Evolutionary conservation across 2,329 filamentous ascomycete species (phyloP).

Genomic region (Trichoderma cornu-damae): DNA sequence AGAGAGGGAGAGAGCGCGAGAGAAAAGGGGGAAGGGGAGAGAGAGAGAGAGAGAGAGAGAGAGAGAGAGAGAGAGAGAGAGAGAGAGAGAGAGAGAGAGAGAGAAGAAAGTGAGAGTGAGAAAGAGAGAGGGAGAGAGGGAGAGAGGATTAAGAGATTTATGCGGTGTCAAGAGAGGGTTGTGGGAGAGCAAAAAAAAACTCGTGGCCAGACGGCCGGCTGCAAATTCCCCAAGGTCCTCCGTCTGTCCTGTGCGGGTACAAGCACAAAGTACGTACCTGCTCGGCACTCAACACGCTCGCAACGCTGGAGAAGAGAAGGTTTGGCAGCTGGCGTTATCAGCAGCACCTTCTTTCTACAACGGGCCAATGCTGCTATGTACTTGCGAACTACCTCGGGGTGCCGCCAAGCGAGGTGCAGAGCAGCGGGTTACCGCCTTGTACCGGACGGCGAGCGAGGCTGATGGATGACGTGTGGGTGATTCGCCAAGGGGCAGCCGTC

Average conservation of each 20-base stretch:
- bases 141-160: constrained; percentile 1
- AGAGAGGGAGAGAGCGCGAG: too few species aligned
- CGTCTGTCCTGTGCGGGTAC: constrained; percentile 13
- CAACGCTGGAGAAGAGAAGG: not conserved
- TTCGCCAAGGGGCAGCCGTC: not conserved
- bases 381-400: not conserved
- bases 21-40: not conserved
- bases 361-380: not conserved
- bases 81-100: too few species aligned
- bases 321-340: constrained; percentile 14
- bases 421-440: constrained; percentile 3
- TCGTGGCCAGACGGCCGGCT: constrained; percentile 3
- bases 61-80: too few species aligned
- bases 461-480: constrained; percentile 13
- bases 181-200: constrained; percentile 3
- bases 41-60: too few species aligned
- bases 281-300: too few species aligned
- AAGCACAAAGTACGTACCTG: constrained; percentile 4
- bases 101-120: too few species aligned
- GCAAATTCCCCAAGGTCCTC: not conserved
- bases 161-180: constrained; percentile 8
- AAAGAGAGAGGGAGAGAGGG: not conserved
- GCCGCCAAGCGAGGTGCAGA: not conserved
- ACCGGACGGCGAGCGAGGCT: constrained; percentile 1
- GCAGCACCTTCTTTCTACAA: constrained; percentile 4